Base-by-base conservation (phyloP, 495 filamentous ascomycete species). In the Cercophora samala region DNA sequence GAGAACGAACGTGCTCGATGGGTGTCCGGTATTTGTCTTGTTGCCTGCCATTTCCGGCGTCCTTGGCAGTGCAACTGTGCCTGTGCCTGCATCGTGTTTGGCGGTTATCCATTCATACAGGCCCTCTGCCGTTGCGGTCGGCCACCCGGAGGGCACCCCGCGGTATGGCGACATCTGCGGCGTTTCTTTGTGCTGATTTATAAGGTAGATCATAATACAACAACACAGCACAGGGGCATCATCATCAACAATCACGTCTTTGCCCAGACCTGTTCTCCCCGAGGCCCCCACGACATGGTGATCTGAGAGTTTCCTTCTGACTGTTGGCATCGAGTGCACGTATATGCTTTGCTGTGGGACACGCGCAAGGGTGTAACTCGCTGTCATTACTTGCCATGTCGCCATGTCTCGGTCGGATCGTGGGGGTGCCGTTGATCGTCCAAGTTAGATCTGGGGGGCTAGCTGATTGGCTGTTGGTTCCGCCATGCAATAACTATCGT, bases 81-180 rank as follows among this genome's bases (percentile, higher is more conserved):
- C 24, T n/a, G 60, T 29, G 58, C 32, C 15, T 42, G 53, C 65
- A 67, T 62, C 25, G 59, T 65, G 32, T 32, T 53, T 6, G 23
- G 32, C 21, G 21, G 24, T 24, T 37, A 19, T 21, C 54, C 29
- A 46, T 29, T 22, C 53, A 26, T 23, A 51, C n/a, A 56, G n/a
- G 53, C 11, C 5, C 13, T 56, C 5, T 56, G n/a, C 53, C 53
- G 53, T 56, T 19, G 53, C 19, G 53, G 53, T 56, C 22, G 53
- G 53, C 53, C 1, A 23, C 5, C n/a, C 53, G 53, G 53, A 23
- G n/a, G 4, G n/a, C 53, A 23, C 53, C 53, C 53, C 66, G 19
- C 26, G 66, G 24, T 29, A 69, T 69, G 60, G 67, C 67, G 53
- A 62, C 67, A 69, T 69, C 60, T 52, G 29, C 5, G 67, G 67